Evolutionary conservation across 2,329 filamentous ascomycete species (phyloP), one percentile per base, ranked within the genome.

Genomic region (Cercospora berteroae): DNA sequence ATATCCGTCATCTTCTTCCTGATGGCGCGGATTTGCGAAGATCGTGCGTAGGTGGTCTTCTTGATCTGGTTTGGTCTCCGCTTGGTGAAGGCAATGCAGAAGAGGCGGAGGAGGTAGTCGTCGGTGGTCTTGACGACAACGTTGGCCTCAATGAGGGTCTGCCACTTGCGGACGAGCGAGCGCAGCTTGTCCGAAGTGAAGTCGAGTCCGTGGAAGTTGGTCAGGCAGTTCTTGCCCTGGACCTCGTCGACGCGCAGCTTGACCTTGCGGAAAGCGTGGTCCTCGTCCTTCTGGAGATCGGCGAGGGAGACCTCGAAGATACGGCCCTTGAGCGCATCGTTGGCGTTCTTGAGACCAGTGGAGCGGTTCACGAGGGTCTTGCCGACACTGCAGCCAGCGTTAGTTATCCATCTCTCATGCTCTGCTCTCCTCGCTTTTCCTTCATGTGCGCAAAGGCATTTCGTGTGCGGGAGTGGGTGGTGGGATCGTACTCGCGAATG

Each of bases 111-210:
- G 82, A 98, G 94, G 88, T 99, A 98, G 86, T 99, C 95, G 82
- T 99, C 95, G 82, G 95, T 98, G 79, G 95, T 98, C 92, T 98
- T 98, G 88, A 99, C 94, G 75, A 96, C 97, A 80, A 98, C 90
- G 84, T 99, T 99, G 87, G 95, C 95, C 89, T 99, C 95, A 77
- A 99, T 98, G 80, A 99, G 88, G 73, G 94, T 90, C 86, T 99
- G 95, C 95, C 95, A 99, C 88, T 99, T 99, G 87, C 95, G 94
- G 78, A 99, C 95, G 75, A 99, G 90, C 73, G 95, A 98, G 81
- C 95, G 92, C 79, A 99, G 91, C 89, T 99, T 99, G 90, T 99
- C 95, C 78, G 95, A 97, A 82, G 95, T 99, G 91, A 99, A 98
- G 87, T 99, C 95, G 82, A 99, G 90, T 78, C 95, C 95, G 90